Base-by-base conservation (phyloP, 768 basidiomycete genomes). In the Termitomyces sp. region DNA sequence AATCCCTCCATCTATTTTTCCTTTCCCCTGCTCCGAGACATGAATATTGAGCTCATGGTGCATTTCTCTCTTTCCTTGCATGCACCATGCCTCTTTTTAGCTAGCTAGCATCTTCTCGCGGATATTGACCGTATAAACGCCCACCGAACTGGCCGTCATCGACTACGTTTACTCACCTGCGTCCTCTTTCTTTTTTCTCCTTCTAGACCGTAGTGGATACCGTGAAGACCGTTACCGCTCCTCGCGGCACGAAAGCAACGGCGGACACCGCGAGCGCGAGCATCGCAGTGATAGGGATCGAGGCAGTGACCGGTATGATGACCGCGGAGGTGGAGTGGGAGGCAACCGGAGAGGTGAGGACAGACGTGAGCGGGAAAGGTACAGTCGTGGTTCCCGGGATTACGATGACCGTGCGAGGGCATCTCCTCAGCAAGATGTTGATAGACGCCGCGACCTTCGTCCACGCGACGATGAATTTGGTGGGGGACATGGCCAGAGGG, bases 171-270 rank as follows among this genome's bases (percentile, higher is more conserved):
- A 81, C 84, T 87, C 75, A 86, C 82, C 72, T 70, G 75, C 70
- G 68, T 66, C 73, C 65, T 71, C 75, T 76, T 79, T 79, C 74
- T 74, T 75, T 70, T 73, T 73, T 65, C 67, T 77, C 75, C 72
- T 75, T 75, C 69, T 74, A 80, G 82, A 81, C 69, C 85, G 83
- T 72, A 78, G 71, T 74, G 69, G 77, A 75, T 83, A 86, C 69
- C 87, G 87, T 65, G 84, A 83, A 67, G 87, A 85, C 68, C 82
- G 86, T 57, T 85, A 90, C 72, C 84, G 89, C 65, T 80, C 87
- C 56, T 82, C 86, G 52, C 81, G 88, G 64, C 82, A 87, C 65
- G 86, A 87, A 36, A 38, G 61, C 63, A 86, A 83, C 57, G 79
- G 82, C 64, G 76, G 82, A 42, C 79, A 84, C 60, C 77, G 85